Base-by-base conservation (phyloP, 2,329 filamentous ascomycete genomes). In the Aspergillus cejpii region DNA sequence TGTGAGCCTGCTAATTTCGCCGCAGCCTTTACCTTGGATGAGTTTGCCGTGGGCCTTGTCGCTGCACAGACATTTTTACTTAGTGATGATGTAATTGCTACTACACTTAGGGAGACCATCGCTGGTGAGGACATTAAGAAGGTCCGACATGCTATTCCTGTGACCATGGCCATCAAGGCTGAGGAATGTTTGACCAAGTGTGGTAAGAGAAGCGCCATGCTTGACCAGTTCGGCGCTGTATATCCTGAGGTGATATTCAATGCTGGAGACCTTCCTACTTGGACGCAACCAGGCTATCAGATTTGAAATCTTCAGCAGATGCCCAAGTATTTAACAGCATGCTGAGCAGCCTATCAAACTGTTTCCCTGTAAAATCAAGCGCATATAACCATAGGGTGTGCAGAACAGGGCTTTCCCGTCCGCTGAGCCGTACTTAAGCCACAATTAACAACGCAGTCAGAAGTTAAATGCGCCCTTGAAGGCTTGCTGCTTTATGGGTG, bases 141-240 rank as follows among this genome's bases (percentile, higher is more conserved):
- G 21, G 45, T 58, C 0, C 45, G 53, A 11, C 7, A 48, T 29
- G 44, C 49, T 2, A 54, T 57, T 43, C 55, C 57, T 1, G 41
- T n/a, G 0, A 23, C 15, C 20, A 43, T 51, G 43, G 38, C 49
- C 3, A 51, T 59, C 6, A 44, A 47, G 43, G 55, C 57, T 31
- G 55, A 58, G 34, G 48, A 57, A 39, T 59, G 57, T 29, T 50
- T 57, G 49, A 43, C 12, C n/a, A 59, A 54, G 45, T 59, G 56
- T 48, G 50, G 51, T 1, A 50, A 38, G 31, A 55, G 49, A 58
- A 57, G 44, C 50, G 50, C 19, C 23, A 43, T n/a, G 15, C 31
- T 34, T 34, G 10, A 34, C 14, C 29, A 33, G 29, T 15, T 33
- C 14, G 5, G 14, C 15, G 29, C 14, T 14, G 14, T 33, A 33